Conservation (phyloP, 176 grass and related monocot species). For the Puccinellia tenuiflora region DNA sequence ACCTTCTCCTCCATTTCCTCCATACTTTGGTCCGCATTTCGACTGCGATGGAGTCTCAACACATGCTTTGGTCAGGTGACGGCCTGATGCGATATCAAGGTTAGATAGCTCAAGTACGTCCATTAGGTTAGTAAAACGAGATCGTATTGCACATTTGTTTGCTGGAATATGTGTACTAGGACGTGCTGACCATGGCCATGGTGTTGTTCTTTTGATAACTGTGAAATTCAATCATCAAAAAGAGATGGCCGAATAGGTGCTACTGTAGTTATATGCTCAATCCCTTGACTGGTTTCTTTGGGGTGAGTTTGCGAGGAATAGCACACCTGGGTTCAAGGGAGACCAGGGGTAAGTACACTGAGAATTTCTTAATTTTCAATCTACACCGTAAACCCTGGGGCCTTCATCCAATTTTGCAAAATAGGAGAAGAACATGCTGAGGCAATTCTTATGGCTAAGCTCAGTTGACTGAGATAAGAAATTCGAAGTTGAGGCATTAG, state of each 20-base stretch:
- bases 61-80: no score
- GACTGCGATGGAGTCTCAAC: neutral
- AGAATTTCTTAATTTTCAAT: neutral
- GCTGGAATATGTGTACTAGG: neutral
- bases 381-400: neutral
- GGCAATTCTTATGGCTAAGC: neutral
- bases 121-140: neutral
- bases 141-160: neutral
- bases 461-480: neutral
- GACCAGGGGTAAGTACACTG: neutral
- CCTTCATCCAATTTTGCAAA: neutral
- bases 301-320: neutral
- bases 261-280: neutral
- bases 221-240: neutral
- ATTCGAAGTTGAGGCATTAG: neutral
- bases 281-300: conserved; percentile 10
- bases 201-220: neutral
- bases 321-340: neutral
- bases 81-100: neutral
- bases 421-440: neutral
- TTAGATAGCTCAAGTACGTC: neutral
- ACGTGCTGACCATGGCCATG: neutral
- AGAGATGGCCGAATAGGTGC: neutral
- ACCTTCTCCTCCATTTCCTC: neutral
- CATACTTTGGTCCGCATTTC: neutral